A percentile compares a stretch with the other conserved stretches of the same genome.
These are phyloP conservation scores for Daedalea quercina DNA, from an alignment of 768 basidiomycete species.

Conservation along the genomic window DNA sequence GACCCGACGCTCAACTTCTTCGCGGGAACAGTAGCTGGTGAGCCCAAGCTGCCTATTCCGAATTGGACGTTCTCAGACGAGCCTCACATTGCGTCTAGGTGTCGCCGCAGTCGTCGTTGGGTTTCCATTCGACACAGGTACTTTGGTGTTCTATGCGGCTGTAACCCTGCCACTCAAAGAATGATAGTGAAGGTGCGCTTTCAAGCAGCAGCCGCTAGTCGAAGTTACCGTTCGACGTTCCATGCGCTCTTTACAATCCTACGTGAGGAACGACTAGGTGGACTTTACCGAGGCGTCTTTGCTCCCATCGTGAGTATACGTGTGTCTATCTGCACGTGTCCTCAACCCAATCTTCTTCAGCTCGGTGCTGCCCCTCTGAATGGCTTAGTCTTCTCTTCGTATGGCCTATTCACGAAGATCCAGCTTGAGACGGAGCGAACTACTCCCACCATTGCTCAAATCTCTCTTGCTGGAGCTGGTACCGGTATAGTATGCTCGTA, in stretches of 20 bases:
- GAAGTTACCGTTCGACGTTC: constrained; percentile 56
- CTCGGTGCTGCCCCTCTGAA: constrained; percentile 71
- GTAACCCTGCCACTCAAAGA: neutral
- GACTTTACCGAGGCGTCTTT: constrained; percentile 70
- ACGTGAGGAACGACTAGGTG: constrained; percentile 59
- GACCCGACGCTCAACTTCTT: constrained; percentile 70
- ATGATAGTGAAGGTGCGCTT: constrained; percentile 71
- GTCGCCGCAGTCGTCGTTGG: constrained; percentile 25
- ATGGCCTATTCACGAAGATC: constrained; percentile 68
- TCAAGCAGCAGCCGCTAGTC: constrained; percentile 54
- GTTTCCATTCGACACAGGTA: constrained; percentile 29
- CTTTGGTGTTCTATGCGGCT: neutral
- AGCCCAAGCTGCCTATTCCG: too few relatives aligned
- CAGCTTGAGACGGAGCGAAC: constrained; percentile 43
- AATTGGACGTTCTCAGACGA: too few relatives aligned
- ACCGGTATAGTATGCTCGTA: constrained; percentile 79
- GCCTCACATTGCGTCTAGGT: constrained; percentile 14
- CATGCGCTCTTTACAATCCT: constrained; percentile 63
- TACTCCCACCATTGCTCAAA: constrained; percentile 62
- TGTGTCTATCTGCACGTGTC: neutral
- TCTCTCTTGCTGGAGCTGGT: constrained; percentile 71
- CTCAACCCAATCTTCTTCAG: constrained; percentile 27
- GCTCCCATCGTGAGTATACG: neutral
- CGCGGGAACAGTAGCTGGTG: constrained; percentile 68
- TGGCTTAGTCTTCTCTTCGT: constrained; percentile 81